Evolutionary conservation across 75 land plant genomes (phyloP).

Genomic region (Cunninghamia lanceolata): DNA sequence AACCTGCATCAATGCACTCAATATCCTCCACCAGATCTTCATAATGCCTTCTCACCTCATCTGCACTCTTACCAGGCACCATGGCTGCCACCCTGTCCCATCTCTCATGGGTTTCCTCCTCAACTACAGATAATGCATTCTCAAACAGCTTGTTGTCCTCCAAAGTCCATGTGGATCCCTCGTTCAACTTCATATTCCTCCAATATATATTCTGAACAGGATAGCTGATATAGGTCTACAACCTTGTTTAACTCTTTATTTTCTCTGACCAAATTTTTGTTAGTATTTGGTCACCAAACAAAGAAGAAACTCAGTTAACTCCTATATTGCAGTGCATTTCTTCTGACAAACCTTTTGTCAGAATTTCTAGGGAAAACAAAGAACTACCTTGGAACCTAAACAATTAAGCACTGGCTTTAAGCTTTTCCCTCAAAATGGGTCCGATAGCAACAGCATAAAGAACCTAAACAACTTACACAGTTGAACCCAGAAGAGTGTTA

Average conservation of each 20-base stretch:
- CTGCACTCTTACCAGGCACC: conserved; percentile 36
- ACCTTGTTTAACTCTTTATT: too few species aligned
- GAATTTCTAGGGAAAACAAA: not conserved
- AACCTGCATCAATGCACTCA: conserved; percentile 56
- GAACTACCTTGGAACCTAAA: not conserved
- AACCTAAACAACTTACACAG: too few species aligned
- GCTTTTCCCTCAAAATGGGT: too few species aligned
- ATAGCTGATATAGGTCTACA: too few species aligned
- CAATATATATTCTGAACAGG: not conserved
- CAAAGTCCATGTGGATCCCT: conserved; percentile 23
- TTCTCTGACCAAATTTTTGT: not conserved
- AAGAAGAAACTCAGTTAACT: not conserved
- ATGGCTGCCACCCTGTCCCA: conserved; percentile 35
- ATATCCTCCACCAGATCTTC: conserved; percentile 47
- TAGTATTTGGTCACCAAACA: too few species aligned
- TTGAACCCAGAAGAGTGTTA: too few species aligned
- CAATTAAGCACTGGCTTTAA: too few species aligned
- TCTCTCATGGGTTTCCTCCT: conserved; percentile 7
- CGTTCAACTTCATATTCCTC: not conserved
- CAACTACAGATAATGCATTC: conserved; percentile 30
- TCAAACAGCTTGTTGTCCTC: conserved; percentile 52
- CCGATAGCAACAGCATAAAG: too few species aligned
- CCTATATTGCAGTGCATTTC: not conserved
- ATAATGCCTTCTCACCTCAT: conserved; percentile 26
- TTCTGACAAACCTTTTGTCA: not conserved